Evolutionary conservation across 2,329 filamentous ascomycete genomes (phyloP).

Genomic region (Plectosphaerella plurivora): DNA sequence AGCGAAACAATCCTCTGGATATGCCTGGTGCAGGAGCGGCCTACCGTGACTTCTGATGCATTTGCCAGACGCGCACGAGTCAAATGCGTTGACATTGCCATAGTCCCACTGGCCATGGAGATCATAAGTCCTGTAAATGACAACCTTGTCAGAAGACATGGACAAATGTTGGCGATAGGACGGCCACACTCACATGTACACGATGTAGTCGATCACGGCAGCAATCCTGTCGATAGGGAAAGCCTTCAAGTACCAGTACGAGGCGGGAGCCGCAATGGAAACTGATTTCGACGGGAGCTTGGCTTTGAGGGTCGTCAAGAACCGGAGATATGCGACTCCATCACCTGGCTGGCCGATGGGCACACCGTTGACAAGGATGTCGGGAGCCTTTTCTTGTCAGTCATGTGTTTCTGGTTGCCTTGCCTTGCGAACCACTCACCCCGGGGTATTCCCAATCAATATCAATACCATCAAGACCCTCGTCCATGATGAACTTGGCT

Average conservation of each 20-base stretch:
- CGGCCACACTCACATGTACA: conserved; percentile 24
- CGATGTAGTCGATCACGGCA: conserved; percentile 23
- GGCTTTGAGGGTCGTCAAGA: conserved; percentile 18
- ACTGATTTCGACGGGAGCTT: conserved; percentile 19
- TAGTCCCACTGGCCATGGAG: conserved; percentile 19
- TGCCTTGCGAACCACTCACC: not conserved
- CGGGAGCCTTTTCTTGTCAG: conserved; percentile 3
- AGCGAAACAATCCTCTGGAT: conserved; percentile 10
- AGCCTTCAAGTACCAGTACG: conserved; percentile 31
- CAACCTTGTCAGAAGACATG: too few relatives aligned
- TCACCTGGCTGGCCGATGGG: conserved; percentile 6
- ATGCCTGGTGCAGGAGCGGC: not conserved
- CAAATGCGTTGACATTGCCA: conserved; percentile 15
- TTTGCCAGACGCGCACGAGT: not conserved
- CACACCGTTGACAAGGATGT: not conserved
- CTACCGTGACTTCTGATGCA: not conserved
- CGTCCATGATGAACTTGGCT: conserved; percentile 24
- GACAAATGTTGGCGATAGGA: too few relatives aligned
- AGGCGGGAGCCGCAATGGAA: conserved; percentile 31
- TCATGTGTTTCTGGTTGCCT: conserved; percentile 4
- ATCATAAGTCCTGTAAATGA: conserved; percentile 20
- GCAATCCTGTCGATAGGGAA: conserved; percentile 29
- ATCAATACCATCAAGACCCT: conserved; percentile 21
- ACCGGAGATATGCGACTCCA: conserved; percentile 23
- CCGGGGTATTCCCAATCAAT: conserved; percentile 32